phyloP scores from a whole-genome alignment of 495 filamentous ascomycete species.

The Neurospora sp. region DNA sequence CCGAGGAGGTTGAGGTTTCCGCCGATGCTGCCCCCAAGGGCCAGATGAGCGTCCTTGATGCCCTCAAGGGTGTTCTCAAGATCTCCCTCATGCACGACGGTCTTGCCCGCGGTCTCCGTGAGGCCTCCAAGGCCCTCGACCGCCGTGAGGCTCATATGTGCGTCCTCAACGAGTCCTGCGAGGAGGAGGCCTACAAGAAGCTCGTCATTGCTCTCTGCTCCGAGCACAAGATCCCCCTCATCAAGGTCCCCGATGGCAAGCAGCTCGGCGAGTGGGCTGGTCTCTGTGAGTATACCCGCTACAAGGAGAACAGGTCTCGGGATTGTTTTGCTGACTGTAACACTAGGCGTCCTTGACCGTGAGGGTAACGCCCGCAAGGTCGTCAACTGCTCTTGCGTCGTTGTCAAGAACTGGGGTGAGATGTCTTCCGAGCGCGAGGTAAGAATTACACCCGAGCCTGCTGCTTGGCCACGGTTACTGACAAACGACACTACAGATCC shows the following conservation, averaged over 20 bases:
- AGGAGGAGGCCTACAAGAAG: conserved; percentile 99
- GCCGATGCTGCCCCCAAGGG: conserved; percentile 72
- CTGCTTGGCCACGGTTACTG: no score
- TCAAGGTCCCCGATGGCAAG: conserved; percentile 99
- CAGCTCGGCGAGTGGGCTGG: conserved; percentile 99
- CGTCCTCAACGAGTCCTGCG: conserved; percentile 96
- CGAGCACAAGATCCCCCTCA: conserved; percentile 98
- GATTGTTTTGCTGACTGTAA: conserved; percentile 5
- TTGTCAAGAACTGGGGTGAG: conserved; percentile 98
- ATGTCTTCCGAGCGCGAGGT: conserved; percentile 80
- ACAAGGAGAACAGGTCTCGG: not conserved
- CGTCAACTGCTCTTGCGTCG: conserved; percentile 99
- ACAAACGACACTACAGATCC: conserved; percentile 45
- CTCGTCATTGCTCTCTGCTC: conserved; percentile 93
- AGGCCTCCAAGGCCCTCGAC: conserved; percentile 96
- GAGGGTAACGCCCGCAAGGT: conserved; percentile 99
- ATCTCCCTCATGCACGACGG: conserved; percentile 99
- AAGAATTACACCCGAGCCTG: not conserved
- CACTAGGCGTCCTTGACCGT: conserved; percentile 85
- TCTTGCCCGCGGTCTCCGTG: conserved; percentile 93
- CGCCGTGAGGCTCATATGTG: conserved; percentile 98
- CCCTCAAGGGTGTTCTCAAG: conserved; percentile 95
- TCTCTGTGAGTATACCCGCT: conserved; percentile 65
- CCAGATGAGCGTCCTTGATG: conserved; percentile 96
- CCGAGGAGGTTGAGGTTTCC: conserved; percentile 85